phyloP scores from a whole-genome alignment of 495 filamentous ascomycete species.

The Pyrenula aspistea region DNA sequence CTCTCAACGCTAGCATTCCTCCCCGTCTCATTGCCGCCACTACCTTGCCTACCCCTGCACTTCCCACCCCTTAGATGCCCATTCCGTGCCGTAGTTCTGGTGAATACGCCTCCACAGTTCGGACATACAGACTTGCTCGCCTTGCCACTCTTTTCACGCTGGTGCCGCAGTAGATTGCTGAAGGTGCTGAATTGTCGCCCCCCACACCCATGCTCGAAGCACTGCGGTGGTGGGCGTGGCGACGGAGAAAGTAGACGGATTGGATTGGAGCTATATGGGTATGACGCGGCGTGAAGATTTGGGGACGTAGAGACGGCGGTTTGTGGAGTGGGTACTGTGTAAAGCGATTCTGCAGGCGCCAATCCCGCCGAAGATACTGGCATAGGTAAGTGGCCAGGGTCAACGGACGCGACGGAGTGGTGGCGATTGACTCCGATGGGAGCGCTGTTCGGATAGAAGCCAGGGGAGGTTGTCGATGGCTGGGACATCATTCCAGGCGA shows the following conservation, averaged over 20 bases:
- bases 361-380: background rate
- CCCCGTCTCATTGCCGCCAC: background rate
- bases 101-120: slow-evolving; percentile 83
- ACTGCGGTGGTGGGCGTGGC: slow-evolving; percentile 76
- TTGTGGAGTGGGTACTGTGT: background rate
- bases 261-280: slow-evolving; percentile 31
- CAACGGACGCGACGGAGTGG: background rate
- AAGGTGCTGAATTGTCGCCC: slow-evolving; percentile 91
- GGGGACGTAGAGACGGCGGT: slow-evolving; percentile 10
- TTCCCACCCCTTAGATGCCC: slow-evolving; percentile 83
- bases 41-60: slow-evolving; percentile 44
- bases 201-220: slow-evolving; percentile 93
- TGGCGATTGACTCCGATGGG: background rate
- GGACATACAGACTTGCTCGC: slow-evolving; percentile 78
- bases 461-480: background rate
- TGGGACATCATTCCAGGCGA: background rate
- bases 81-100: slow-evolving; percentile 79
- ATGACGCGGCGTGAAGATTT: slow-evolving; percentile 18
- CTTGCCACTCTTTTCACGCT: slow-evolving; percentile 86
- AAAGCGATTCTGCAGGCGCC: background rate
- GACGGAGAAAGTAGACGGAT: slow-evolving; percentile 50
- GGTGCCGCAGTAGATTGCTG: slow-evolving; percentile 84
- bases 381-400: background rate
- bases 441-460: background rate
- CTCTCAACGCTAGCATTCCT: background rate